phyloP scores from a whole-genome alignment of 257 asterid species.

The Petunia axillaris region DNA sequence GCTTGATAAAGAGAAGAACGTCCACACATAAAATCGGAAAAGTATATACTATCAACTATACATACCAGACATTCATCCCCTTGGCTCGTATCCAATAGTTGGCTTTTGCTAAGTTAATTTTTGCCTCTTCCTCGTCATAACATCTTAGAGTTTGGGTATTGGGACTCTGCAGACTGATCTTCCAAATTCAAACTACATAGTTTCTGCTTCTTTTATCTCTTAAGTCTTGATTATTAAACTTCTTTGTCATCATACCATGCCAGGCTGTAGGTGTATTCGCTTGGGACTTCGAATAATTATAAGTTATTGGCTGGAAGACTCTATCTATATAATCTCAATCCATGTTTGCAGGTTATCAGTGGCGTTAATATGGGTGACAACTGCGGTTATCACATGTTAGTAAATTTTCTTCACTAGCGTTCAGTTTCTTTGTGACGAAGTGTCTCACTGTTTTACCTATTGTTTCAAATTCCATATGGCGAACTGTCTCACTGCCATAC shows the following conservation, averaged over 20 bases:
- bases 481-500: background rate
- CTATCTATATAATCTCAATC: slow-evolving; percentile 20
- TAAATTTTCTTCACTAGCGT: slow-evolving; percentile 27
- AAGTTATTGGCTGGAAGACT: slow-evolving; percentile 16
- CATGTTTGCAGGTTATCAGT: slow-evolving; percentile 72
- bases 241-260: background rate
- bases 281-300: background rate
- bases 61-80: background rate
- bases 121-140: slow-evolving; percentile 10
- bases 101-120: background rate
- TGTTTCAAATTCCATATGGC: slow-evolving; percentile 36
- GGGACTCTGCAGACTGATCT: background rate
- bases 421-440: background rate
- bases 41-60: background rate
- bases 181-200: background rate
- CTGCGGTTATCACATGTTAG: slow-evolving; percentile 83
- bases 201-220: background rate
- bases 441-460: background rate
- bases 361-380: slow-evolving; percentile 92
- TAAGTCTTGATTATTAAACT: background rate
- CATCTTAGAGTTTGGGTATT: background rate
- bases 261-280: background rate
- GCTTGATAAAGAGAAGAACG: background rate
- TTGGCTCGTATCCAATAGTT: background rate
- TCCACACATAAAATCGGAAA: no score